These are phyloP conservation scores for Mycena galericulata DNA, from an alignment of 768 basidiomycete species.

Conservation along the genomic window DNA sequence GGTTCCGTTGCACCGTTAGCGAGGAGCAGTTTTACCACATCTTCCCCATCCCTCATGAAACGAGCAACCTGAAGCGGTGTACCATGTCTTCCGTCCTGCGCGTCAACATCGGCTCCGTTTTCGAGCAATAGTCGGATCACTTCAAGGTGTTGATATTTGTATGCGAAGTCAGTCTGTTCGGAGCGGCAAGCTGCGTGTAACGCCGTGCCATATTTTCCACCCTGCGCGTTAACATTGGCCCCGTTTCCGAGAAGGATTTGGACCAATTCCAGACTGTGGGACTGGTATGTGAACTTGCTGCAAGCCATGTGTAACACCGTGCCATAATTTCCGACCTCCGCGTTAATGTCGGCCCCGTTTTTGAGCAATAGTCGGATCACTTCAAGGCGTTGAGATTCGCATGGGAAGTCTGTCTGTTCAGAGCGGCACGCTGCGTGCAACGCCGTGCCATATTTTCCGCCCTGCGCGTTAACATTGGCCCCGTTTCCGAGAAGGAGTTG, in stretches of 20 bases:
- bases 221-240: background rate
- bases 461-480: background rate
- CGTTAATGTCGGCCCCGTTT: background rate
- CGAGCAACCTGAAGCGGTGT: background rate
- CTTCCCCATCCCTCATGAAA: too few relatives aligned
- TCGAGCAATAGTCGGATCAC: background rate
- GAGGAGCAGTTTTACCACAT: too few relatives aligned
- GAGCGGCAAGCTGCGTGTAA: background rate
- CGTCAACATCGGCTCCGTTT: background rate
- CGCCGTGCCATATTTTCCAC: background rate
- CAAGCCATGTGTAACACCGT: background rate
- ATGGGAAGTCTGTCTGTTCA: background rate
- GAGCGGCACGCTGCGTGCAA: background rate
- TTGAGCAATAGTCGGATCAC: background rate
- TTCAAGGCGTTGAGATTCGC: too few relatives aligned
- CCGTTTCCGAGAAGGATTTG: too few relatives aligned
- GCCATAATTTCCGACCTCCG: background rate
- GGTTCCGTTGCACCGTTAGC: too few relatives aligned
- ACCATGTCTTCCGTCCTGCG: background rate
- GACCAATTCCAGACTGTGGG: too few relatives aligned
- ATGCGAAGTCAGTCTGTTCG: background rate
- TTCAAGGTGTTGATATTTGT: too few relatives aligned
- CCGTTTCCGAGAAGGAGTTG: background rate
- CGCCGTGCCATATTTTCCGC: background rate
- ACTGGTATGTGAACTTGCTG: background rate